Evolutionary conservation across 2,329 filamentous ascomycete genomes (phyloP).

Genomic region (Fusarium vanettenii): DNA sequence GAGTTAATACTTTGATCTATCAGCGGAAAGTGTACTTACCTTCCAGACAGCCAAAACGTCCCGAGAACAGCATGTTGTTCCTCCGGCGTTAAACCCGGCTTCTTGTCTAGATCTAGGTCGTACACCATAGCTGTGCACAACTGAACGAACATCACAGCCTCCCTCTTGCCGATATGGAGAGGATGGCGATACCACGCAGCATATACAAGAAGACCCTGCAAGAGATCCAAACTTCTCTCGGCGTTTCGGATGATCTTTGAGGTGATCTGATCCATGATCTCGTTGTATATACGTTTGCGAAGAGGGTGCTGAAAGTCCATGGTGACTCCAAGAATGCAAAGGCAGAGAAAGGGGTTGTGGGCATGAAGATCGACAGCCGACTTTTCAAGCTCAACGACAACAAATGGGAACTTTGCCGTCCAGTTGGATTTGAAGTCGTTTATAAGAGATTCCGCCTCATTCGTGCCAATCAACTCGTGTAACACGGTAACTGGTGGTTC

Average conservation of each 20-base stretch:
- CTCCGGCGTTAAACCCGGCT: not conserved
- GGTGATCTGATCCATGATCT: not conserved
- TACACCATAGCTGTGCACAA: not conserved
- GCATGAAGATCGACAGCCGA: not conserved
- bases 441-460: not conserved
- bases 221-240: not conserved
- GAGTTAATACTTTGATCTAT: not conserved
- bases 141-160: not conserved
- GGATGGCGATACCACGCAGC: conserved; percentile 1
- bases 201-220: not conserved
- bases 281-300: not conserved
- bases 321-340: not conserved
- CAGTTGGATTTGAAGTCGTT: not conserved
- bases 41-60: not conserved
- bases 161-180: not conserved
- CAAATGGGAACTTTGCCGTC: not conserved
- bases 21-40: not conserved
- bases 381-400: not conserved
- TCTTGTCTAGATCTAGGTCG: not conserved
- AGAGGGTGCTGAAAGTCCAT: not conserved
- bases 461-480: not conserved
- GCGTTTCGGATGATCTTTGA: not conserved
- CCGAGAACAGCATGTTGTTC: not conserved
- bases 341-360: not conserved
- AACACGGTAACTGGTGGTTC: not conserved